Evolutionary conservation across 371 early-diverging fungal species (phyloP), one percentile per base, ranked within the genome.

Genomic region (Cokeromyces recurvatus): DNA sequence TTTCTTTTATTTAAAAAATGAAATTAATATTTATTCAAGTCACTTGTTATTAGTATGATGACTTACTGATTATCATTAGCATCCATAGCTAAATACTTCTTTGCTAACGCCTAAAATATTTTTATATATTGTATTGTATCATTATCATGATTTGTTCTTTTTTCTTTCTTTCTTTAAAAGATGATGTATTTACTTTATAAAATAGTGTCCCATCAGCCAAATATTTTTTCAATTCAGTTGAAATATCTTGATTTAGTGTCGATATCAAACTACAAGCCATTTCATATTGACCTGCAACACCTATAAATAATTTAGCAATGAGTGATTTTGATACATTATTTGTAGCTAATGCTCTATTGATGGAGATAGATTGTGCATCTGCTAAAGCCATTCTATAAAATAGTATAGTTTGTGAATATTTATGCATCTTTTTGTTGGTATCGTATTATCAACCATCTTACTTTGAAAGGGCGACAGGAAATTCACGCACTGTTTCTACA

Each of bases 1-100:
- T 77, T 73, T 48, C 84, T 83, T 50, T 21, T n/a, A 14, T 34
- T 24, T 27, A 7, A 11, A 15, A 34, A 6, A 34, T n/a, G 35
- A 34, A 34, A 6, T 9, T 9, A 5, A 15, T 34, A 14, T 14
- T 11, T n/a, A 11, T 34, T 34, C 7, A 34, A 34, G 14, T 9
- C 7, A 34, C 15, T 12, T 29, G 9, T 7, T 11, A 10, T 19
- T 23, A n/a, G n/a, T n/a, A n/a, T n/a, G 34, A 8, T 4, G n/a
- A 55, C 77, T 64, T 77, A 77, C 84, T 78, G 75, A 32, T 71
- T 68, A 37, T 79, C 81, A 27, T 80, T 71, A 2, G 84, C 80
- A 62, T 84, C 81, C 57, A 81, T 59, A 6, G 80, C 80, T 14
- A 84, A 64, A 32, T 69, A 72, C 14, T 80, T 75, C 40, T 78